phyloP scores from a whole-genome alignment of 257 asterid species.

The Gynochthodes officinalis region DNA sequence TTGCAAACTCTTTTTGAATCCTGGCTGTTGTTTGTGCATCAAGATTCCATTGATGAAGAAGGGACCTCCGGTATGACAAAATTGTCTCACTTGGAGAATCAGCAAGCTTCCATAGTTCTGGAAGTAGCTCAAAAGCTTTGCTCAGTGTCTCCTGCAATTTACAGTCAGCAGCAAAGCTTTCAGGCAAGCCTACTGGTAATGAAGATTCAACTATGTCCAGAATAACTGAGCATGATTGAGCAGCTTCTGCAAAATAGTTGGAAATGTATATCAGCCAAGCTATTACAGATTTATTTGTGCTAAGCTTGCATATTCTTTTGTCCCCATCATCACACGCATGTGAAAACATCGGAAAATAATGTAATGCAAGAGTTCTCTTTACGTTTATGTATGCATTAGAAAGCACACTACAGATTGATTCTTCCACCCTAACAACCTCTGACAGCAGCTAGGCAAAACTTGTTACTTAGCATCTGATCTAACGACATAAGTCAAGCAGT shows the following conservation, averaged over 20 bases:
- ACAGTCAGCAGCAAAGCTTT: slow-evolving; percentile 71
- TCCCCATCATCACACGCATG: background rate
- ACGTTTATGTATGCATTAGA: background rate
- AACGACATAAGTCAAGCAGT: background rate
- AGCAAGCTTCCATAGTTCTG: slow-evolving; percentile 79
- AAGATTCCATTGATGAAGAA: slow-evolving; percentile 81
- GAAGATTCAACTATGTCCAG: slow-evolving; percentile 90
- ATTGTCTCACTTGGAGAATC: slow-evolving; percentile 69
- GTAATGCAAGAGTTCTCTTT: background rate
- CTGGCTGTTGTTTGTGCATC: slow-evolving; percentile 65
- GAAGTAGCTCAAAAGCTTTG: slow-evolving; percentile 84
- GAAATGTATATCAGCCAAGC: slow-evolving; percentile 28
- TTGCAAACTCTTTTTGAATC: slow-evolving; percentile 74
- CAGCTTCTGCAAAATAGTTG: slow-evolving; percentile 84
- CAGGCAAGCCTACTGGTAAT: slow-evolving; percentile 88
- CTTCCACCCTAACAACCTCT: background rate
- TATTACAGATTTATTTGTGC: background rate
- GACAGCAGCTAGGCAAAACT: background rate
- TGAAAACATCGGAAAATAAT: background rate
- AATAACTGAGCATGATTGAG: slow-evolving; percentile 86
- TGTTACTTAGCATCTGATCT: background rate
- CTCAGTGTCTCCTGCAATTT: slow-evolving; percentile 85
- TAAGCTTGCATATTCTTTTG: slow-evolving; percentile 11
- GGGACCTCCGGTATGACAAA: slow-evolving; percentile 77
- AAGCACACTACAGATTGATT: background rate